phyloP scores from a whole-genome alignment of 1,284 basidiomycete species.

The Marasmius tenuissimus region DNA sequence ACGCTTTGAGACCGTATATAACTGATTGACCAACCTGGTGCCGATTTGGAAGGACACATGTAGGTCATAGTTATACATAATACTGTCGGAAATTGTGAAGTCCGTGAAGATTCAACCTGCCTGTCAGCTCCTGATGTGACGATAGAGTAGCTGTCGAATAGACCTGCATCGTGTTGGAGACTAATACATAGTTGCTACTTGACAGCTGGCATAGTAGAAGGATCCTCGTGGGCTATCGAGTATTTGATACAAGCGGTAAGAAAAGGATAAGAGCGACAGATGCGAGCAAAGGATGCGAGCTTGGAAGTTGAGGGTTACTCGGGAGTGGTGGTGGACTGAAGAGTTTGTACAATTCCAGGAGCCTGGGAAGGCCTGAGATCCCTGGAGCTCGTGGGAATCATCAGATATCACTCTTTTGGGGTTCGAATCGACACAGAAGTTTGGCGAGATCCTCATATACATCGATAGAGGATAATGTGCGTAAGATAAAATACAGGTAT shows the following conservation, averaged over 20 bases:
- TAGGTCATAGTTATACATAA: neutral
- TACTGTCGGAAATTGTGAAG: neutral
- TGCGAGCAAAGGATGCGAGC: neutral
- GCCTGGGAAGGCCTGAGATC: no score
- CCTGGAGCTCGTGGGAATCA: no score
- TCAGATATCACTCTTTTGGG: no score
- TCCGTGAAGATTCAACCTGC: neutral
- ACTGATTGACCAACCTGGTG: neutral
- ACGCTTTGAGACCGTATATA: neutral
- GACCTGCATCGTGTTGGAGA: neutral
- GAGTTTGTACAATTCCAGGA: neutral
- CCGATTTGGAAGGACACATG: neutral
- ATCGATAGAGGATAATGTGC: neutral
- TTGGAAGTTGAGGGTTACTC: neutral
- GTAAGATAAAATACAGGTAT: neutral
- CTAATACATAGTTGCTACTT: neutral
- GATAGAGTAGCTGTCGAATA: neutral
- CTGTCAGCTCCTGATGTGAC: neutral
- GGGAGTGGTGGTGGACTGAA: neutral
- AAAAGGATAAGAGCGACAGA: neutral
- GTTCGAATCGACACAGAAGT: neutral
- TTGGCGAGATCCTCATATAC: neutral
- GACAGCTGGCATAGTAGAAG: neutral
- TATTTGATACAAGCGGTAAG: no score
- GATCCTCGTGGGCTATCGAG: no score